Percentiles rank a stretch among this genome's conserved stretches.
Conservation (phyloP, 2,329 filamentous ascomycete species). For the Epichloe festucae region DNA sequence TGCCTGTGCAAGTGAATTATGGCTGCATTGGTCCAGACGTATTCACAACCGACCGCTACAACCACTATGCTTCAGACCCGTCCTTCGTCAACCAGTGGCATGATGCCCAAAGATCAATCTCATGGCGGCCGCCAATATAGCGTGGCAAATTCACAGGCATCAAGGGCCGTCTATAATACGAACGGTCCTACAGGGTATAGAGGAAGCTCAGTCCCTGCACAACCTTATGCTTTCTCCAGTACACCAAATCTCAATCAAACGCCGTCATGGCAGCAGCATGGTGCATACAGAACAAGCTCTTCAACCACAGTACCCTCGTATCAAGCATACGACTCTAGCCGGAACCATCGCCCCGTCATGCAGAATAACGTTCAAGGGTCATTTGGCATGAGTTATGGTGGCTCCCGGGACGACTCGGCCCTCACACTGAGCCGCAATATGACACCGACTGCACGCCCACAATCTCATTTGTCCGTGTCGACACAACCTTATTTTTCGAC, state of each 20-base stretch:
- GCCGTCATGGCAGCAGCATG: slow-evolving; percentile 37
- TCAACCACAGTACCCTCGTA: slow-evolving; percentile 29
- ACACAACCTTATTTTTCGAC: slow-evolving; percentile 35
- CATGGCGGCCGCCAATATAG: slow-evolving; percentile 39
- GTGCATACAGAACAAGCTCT: slow-evolving; percentile 34
- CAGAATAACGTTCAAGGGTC: slow-evolving; percentile 26
- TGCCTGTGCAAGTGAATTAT: slow-evolving; percentile 35
- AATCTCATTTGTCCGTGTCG: slow-evolving; percentile 27
- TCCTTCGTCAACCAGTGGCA: slow-evolving; percentile 39
- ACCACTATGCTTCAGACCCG: slow-evolving; percentile 65
- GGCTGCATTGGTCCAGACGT: slow-evolving; percentile 75
- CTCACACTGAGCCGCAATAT: slow-evolving; percentile 30
- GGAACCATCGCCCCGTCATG: slow-evolving; percentile 10
- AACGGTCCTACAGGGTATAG: slow-evolving; percentile 36
- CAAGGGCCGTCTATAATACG: slow-evolving; percentile 17
- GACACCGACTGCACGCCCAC: slow-evolving; percentile 26
- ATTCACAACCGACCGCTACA: slow-evolving; percentile 61
- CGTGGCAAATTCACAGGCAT: slow-evolving; percentile 20
- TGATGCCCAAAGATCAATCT: slow-evolving; percentile 37
- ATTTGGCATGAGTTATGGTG: slow-evolving; percentile 23
- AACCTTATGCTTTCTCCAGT: slow-evolving; percentile 64
- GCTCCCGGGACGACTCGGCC: slow-evolving; percentile 40
- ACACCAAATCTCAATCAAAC: slow-evolving; percentile 51
- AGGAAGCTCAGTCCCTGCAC: slow-evolving; percentile 45
- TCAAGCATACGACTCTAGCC: slow-evolving; percentile 12